These are phyloP conservation scores for Debaryomycetaceae sp. DNA, from an alignment of 1,139 yeast genomes.

Conservation along the genomic window DNA sequence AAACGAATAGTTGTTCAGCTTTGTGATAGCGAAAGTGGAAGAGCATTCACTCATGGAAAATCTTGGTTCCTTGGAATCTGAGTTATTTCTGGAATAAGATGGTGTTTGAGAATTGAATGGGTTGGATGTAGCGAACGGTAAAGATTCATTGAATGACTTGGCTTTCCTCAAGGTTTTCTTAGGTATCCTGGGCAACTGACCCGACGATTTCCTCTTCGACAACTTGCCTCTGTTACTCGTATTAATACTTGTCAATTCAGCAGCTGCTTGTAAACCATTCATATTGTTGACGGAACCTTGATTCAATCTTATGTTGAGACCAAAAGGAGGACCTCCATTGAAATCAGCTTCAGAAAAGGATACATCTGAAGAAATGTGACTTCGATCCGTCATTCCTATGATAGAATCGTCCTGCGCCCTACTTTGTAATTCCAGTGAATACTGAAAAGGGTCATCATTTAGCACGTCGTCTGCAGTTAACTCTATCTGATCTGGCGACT, in stretches of 20 bases:
- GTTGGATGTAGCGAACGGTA: conserved; percentile 1
- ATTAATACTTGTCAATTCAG: background rate
- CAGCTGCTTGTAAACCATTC: background rate
- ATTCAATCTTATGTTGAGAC: background rate
- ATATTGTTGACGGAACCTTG: background rate
- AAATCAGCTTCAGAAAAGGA: background rate
- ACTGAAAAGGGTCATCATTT: conserved; percentile 1
- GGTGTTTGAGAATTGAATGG: conserved; percentile 2
- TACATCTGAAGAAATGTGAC: background rate
- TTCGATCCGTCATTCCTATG: background rate
- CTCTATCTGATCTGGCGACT: background rate
- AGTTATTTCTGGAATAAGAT: conserved; percentile 3
- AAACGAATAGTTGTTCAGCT: conserved; percentile 13
- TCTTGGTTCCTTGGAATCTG: conserved; percentile 5
- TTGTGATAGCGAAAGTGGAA: conserved; percentile 18
- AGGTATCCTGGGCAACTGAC: background rate
- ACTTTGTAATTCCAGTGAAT: background rate
- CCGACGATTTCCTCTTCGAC: background rate
- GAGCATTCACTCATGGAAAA: conserved; percentile 29
- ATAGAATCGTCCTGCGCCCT: background rate
- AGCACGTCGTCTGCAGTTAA: background rate
- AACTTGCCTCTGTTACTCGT: background rate
- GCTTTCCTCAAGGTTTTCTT: conserved; percentile 8
- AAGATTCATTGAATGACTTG: conserved; percentile 7
- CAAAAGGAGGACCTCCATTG: background rate